Evolutionary conservation across 2,329 filamentous ascomycete genomes (phyloP).

Genomic region (Apiospora arundinis): DNA sequence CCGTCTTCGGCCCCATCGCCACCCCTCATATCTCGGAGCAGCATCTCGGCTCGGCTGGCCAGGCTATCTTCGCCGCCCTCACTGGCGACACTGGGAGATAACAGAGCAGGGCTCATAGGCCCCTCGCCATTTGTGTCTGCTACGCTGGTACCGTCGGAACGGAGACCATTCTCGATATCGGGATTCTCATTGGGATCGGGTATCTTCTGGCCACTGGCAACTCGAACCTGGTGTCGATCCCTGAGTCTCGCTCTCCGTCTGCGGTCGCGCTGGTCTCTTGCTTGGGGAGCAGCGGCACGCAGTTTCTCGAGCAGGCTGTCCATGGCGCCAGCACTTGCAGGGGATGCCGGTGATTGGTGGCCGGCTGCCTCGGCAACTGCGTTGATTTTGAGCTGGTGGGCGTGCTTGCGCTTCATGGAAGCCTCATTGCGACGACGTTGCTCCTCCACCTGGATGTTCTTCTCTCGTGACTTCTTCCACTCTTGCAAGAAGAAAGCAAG

Average conservation of each 20-base stretch:
- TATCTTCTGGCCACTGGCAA: constrained; percentile 89
- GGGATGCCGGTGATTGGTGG: constrained; percentile 62
- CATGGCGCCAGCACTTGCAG: constrained; percentile 87
- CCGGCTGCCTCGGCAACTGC: constrained; percentile 48
- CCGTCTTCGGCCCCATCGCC: constrained; percentile 66
- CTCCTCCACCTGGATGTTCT: constrained; percentile 87
- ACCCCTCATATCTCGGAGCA: constrained; percentile 80
- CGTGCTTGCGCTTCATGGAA: constrained; percentile 89
- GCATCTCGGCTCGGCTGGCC: constrained; percentile 80
- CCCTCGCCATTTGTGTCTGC: constrained; percentile 55
- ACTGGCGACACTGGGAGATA: constrained; percentile 49
- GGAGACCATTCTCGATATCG: constrained; percentile 55
- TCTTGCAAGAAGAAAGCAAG: constrained; percentile 87
- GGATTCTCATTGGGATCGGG: constrained; percentile 72
- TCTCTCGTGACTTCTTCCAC: constrained; percentile 95
- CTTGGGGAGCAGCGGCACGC: constrained; percentile 88
- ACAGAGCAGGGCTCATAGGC: constrained; percentile 57
- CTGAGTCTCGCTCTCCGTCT: constrained; percentile 86
- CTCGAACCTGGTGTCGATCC: constrained; percentile 86
- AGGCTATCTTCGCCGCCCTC: constrained; percentile 70
- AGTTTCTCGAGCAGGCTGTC: constrained; percentile 94
- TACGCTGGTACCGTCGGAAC: constrained; percentile 41
- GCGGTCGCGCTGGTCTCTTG: constrained; percentile 86
- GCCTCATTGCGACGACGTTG: constrained; percentile 84
- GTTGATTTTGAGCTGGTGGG: constrained; percentile 67